Percentiles rank a stretch among this genome's conserved stretches.
Evolutionary conservation across 345 rosid species (phyloP).

Genomic region (Pelargonium nanum): DNA sequence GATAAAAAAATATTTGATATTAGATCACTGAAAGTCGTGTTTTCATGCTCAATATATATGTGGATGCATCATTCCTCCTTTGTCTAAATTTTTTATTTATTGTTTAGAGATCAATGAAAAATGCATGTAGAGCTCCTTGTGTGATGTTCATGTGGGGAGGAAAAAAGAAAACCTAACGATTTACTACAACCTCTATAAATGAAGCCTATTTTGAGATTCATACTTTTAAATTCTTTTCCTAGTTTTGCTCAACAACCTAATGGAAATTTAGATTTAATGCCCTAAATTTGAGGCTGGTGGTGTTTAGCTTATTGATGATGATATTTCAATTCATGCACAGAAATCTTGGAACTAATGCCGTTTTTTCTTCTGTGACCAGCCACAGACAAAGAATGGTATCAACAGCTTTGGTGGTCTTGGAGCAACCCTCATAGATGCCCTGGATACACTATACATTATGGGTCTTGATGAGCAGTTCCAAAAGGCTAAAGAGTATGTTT

Average conservation of each 20-base stretch:
- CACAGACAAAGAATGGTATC: constrained; percentile 72
- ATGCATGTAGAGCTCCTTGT: not conserved
- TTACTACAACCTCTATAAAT: too few relatives aligned
- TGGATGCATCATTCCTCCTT: not conserved
- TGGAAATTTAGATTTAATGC: too few relatives aligned
- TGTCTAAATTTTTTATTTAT: not conserved
- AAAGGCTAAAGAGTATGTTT: constrained; percentile 82
- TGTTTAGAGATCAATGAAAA: too few relatives aligned
- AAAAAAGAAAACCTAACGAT: too few relatives aligned
- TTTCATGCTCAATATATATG: too few relatives aligned
- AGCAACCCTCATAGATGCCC: constrained; percentile 77
- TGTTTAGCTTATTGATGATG: not conserved
- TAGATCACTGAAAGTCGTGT: too few relatives aligned
- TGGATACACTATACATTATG: constrained; percentile 88
- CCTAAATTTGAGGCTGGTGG: too few relatives aligned
- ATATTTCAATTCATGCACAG: constrained; percentile 3
- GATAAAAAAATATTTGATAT: too few relatives aligned
- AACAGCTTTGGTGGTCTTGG: constrained; percentile 99
- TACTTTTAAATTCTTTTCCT: too few relatives aligned
- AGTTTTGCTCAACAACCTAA: too few relatives aligned
- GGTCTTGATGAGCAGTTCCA: constrained; percentile 79
- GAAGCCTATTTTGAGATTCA: too few relatives aligned
- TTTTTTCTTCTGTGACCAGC: constrained; percentile 33
- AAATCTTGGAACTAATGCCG: constrained; percentile 1
- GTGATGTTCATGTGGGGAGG: too few relatives aligned